A percentile compares a stretch with the other conserved stretches of the same genome.
Conservation (phyloP, 345 rosid species). For the Citrus hindsii region DNA sequence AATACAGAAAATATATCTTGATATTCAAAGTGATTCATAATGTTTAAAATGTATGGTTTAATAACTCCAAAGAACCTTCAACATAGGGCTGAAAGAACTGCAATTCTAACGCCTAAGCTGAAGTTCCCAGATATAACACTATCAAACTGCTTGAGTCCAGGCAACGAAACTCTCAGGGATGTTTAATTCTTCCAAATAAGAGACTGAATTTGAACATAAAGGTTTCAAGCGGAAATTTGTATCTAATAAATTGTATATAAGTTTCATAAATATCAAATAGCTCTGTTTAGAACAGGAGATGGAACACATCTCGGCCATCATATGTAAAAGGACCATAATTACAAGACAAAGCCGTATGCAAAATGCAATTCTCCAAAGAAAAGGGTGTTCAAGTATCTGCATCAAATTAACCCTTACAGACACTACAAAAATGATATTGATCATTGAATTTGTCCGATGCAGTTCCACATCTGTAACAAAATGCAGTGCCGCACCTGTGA, state of each 20-base stretch:
- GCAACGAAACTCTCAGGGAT: background rate
- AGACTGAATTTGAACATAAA: background rate
- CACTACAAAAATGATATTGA: constrained; percentile 11
- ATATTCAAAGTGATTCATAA: background rate
- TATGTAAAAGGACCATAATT: background rate
- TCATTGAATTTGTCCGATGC: background rate
- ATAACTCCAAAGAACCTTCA: background rate
- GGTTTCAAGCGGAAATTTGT: background rate
- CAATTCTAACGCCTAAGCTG: background rate
- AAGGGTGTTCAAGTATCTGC: background rate
- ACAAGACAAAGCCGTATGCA: background rate
- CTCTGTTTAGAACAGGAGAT: background rate
- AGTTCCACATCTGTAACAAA: constrained; percentile 47
- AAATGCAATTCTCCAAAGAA: background rate
- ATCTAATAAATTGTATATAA: background rate
- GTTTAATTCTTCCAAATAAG: background rate
- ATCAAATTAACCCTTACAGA: constrained; percentile 12
- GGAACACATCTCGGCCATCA: background rate
- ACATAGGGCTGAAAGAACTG: constrained; percentile 3
- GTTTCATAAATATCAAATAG: background rate
- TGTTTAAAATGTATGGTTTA: background rate
- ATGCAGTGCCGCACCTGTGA: constrained; percentile 43
- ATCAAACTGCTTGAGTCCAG: background rate
- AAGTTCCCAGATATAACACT: background rate
- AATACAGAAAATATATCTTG: too few species aligned